These are phyloP conservation scores for Wickerhamiella sergipiensis DNA, from an alignment of 805 yeast genomes.

Conservation along the genomic window DNA sequence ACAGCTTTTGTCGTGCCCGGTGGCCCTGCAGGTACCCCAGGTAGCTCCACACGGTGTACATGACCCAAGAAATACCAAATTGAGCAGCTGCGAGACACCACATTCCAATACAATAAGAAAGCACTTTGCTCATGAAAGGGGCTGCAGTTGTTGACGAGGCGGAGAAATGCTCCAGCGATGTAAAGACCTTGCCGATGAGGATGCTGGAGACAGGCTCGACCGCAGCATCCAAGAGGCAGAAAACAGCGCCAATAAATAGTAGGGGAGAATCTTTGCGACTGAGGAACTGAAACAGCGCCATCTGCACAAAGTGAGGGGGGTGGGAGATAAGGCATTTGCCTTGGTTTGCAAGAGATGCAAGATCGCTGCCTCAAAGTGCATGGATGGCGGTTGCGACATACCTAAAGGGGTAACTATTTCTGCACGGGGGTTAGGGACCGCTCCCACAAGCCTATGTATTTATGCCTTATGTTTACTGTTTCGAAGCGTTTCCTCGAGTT, in stretches of 20 bases:
- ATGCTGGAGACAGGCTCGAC: constrained; percentile 30
- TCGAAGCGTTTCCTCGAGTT: no score
- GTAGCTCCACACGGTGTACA: constrained; percentile 47
- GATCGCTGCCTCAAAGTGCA: neutral
- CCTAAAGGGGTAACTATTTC: neutral
- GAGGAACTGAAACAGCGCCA: neutral
- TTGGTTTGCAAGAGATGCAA: neutral
- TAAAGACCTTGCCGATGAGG: constrained; percentile 52
- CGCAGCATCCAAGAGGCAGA: constrained; percentile 8
- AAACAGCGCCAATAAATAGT: constrained; percentile 5
- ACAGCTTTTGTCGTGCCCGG: constrained; percentile 38
- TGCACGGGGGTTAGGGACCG: neutral
- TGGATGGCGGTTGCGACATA: neutral
- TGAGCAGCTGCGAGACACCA: constrained; percentile 36
- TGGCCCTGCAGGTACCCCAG: constrained; percentile 61
- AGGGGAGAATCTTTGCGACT: constrained; percentile 2
- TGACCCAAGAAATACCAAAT: constrained; percentile 36
- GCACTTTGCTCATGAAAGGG: constrained; percentile 28
- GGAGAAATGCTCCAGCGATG: constrained; percentile 27
- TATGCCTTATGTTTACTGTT: no score
- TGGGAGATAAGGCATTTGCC: neutral
- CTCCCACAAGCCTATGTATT: no score
- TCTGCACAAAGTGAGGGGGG: neutral
- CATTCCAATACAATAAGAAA: constrained; percentile 26
- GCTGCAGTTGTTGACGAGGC: constrained; percentile 8